Base-by-base conservation (phyloP, 306 rosid species). In the Hylodesmum podocarpum region DNA sequence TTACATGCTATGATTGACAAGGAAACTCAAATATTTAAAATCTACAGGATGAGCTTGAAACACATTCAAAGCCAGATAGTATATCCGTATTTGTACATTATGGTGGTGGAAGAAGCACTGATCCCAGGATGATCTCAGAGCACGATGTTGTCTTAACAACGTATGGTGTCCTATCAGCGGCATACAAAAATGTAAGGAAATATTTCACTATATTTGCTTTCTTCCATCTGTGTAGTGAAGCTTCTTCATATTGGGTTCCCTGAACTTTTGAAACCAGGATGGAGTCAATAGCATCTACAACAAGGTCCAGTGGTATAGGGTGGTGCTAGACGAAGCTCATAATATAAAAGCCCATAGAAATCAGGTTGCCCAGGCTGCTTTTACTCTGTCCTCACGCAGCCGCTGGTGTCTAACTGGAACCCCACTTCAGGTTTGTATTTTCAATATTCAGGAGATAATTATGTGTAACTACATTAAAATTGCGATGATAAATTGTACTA, bases 331-430 rank as follows among this genome's bases (percentile, higher is more conserved):
- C 16, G 98, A 93, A 91, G 98, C 98, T 76, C 98, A 93, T 76
- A 82, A 84, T 43, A 93, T 93, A 21, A 91, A 93, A 80, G 78
- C 91, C 79, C 78, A 81, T 63, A 88, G 31, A 81, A 76, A 80
- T 25, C 92, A 87, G 83, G 82, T 57, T 73, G 93, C 98, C 15
- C 85, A 76, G 75, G 88, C 98, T 83, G 79, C 89, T 76, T 87
- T 84, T 76, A 18, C 91, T 25, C 66, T 93, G 83, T 82, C 97
- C 54, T 89, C 97, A 1, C 84, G 81, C 80, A 91, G 97, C 83
- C 88, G 98, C 50, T 93, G 98, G 98, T 93, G 98, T 86, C 80
- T 93, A 21, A 91, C 98, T 44, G 98, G 98, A 88, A 93, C 97
- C 4, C 96, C 98, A 5, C 82, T 93, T 81, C 98, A 93, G 98